Percentiles rank a stretch among this genome's conserved stretches.
phyloP scores from a whole-genome alignment of 169 alveolate genomes.

The Cryptosporidium sp. region DNA sequence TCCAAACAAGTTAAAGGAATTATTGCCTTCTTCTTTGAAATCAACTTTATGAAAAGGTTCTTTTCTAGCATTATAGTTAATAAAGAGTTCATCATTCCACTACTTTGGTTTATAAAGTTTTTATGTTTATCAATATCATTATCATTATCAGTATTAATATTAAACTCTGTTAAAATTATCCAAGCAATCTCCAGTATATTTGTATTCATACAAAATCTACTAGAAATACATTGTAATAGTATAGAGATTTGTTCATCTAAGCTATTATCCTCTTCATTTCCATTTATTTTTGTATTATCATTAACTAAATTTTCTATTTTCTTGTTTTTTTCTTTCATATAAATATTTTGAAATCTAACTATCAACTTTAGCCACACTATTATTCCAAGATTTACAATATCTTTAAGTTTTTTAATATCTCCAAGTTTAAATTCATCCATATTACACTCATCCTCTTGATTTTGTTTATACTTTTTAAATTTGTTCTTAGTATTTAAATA shows the following conservation, averaged over 20 bases:
- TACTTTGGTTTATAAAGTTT: not conserved
- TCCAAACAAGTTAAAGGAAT: conserved; percentile 24
- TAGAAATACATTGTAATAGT: conserved; percentile 11
- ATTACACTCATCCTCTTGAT: not conserved
- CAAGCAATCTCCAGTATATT: not conserved
- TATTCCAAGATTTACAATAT: conserved; percentile 32
- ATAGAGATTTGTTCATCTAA: not conserved
- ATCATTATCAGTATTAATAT: not conserved
- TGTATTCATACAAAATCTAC: not conserved
- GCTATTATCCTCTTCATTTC: not conserved
- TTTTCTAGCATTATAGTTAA: not conserved
- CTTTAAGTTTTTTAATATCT: conserved; percentile 11
- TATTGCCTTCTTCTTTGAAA: conserved; percentile 9
- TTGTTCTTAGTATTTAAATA: not conserved
- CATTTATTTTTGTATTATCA: no score
- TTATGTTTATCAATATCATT: no score
- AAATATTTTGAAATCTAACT: not conserved
- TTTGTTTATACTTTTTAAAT: not conserved
- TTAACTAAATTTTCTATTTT: not conserved
- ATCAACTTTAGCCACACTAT: conserved; percentile 13
- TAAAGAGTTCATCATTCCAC: not conserved
- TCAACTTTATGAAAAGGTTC: conserved; percentile 12
- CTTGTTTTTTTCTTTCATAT: not conserved
- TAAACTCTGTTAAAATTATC: not conserved
- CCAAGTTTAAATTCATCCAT: not conserved